Evolutionary conservation across 192 early-diverging fungal species (phyloP).

Genomic region (Linnemannia hyalina): DNA sequence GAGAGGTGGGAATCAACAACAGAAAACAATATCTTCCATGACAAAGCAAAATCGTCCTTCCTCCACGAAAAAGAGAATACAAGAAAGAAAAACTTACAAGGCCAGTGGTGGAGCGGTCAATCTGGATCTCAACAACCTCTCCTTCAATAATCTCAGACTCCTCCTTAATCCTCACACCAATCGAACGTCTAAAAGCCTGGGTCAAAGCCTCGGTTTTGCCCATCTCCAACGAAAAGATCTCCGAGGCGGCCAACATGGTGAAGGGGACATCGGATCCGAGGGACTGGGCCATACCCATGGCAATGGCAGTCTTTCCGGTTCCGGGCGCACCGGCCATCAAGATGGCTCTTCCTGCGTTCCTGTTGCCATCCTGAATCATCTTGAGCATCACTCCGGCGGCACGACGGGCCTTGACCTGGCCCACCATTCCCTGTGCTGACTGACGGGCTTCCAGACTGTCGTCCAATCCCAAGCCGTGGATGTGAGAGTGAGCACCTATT

Average conservation of each 20-base stretch:
- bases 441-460: constrained; percentile 91
- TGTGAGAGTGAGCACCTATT: constrained; percentile 96
- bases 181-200: constrained; percentile 97
- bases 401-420: constrained; percentile 93
- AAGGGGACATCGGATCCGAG: constrained; percentile 97
- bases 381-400: constrained; percentile 97
- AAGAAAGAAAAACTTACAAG: constrained; percentile 64
- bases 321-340: constrained; percentile 99
- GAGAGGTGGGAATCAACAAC: background rate
- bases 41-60: background rate
- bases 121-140: constrained; percentile 98
- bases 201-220: constrained; percentile 98
- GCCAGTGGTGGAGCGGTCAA: constrained; percentile 93
- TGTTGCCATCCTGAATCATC: constrained; percentile 98
- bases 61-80: background rate
- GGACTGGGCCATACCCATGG: constrained; percentile 98
- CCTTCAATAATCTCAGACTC: constrained; percentile 99
- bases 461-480: constrained; percentile 95
- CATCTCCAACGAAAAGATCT: constrained; percentile 99
- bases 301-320: constrained; percentile 99
- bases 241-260: constrained; percentile 96
- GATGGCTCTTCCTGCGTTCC: constrained; percentile 92
- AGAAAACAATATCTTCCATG: no score
- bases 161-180: constrained; percentile 98
- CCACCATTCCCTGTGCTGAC: constrained; percentile 97